Base-by-base conservation (phyloP, 768 basidiomycete species). In the Pleurotus giganteus region DNA sequence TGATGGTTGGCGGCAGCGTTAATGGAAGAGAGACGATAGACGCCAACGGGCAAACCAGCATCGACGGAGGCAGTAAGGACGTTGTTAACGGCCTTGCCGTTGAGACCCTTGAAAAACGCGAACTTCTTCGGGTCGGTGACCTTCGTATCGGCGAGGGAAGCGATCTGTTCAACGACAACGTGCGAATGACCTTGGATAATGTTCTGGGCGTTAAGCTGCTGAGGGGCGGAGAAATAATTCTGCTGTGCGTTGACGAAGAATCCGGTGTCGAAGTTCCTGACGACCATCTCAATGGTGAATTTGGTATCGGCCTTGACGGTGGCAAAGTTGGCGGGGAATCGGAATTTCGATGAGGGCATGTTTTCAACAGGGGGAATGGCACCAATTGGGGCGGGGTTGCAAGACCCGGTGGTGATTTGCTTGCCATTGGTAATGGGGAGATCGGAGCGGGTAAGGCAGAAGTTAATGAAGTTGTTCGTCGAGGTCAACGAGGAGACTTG, bases 391-490 rank as follows among this genome's bases (percentile, higher is more conserved):
- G 74, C 73, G 4, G 79, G 77, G 67, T 83, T 82, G 66, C 81
- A 83, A 26, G 81, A 82, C 32, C 76, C 79, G 34, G 68, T 69
- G 32, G 63, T 56, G 61, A 79, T 71, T 60, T 75, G 79, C 55
- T 71, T 60, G 24, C 80, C 81, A 63, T 83, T 75, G 51, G 80
- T 81, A 59, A 83, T 66, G 31, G 85, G 78, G 60, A 71, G 65
- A 64, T 72, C 69, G 66, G 53, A 68, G 17, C 71, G 66, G 12
- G 66, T 65, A 49, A 69, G 62, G 61, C 78, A 82, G 63, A 77
- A 80, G 74, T 84, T 84, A 76, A 81, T 81, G 69, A 80, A 88
- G 77, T 88, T 86, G 74, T 86, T 85, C 36, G 60, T 64, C 31
- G 81, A 81, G 3, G 82, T 83, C 27, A 76, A 47, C 9, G 80